Conservation (phyloP, 345 rosid genomes). For the Populus deltoides region DNA sequence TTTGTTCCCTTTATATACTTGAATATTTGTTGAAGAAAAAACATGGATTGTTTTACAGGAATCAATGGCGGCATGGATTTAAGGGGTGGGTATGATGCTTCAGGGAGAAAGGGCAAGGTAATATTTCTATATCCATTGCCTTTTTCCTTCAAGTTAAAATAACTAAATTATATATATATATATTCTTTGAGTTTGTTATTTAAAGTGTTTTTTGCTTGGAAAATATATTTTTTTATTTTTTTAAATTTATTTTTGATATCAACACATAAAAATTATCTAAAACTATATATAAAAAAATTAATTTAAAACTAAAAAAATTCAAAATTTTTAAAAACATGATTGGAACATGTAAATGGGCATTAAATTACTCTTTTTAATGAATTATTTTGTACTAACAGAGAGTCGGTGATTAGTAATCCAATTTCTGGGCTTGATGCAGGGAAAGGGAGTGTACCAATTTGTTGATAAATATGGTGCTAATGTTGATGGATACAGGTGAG, state of each 20-base stretch:
- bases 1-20: too few species aligned
- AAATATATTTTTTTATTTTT: too few species aligned
- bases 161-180: too few species aligned
- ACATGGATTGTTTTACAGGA: constrained; percentile 34
- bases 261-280: too few species aligned
- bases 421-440: constrained; percentile 37
- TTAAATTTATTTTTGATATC: too few species aligned
- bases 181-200: too few species aligned
- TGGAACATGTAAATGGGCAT: too few species aligned
- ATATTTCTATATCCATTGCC: background rate
- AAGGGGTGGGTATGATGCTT: constrained; percentile 74
- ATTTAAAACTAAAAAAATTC: too few species aligned
- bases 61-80: constrained; percentile 71
- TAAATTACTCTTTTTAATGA: background rate
- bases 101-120: constrained; percentile 80
- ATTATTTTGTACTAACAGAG: background rate
- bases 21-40: background rate
- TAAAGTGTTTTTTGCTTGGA: too few species aligned
- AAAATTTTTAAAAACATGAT: too few species aligned
- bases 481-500: constrained; percentile 90
- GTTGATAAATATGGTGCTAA: constrained; percentile 97
- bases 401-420: background rate
- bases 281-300: too few species aligned
- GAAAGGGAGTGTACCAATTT: constrained; percentile 93
- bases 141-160: too few species aligned